Evolutionary conservation across 176 grass and related monocot species (phyloP), one percentile per base, ranked within the genome.

Genomic region (Chloris gayana): DNA sequence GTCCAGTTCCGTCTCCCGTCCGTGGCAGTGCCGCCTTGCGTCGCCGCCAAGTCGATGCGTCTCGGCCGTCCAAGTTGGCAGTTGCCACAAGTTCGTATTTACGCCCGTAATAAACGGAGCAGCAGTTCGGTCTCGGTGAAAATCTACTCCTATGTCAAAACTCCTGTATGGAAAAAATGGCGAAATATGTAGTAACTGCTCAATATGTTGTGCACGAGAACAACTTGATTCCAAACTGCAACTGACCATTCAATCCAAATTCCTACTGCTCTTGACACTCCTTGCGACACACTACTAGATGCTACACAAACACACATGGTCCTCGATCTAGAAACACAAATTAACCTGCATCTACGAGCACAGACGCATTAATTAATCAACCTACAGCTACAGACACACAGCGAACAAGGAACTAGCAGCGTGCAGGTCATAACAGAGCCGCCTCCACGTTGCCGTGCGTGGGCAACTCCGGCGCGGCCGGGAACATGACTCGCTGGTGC

Each of bases 401-500:
- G 46, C 2, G 17, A 64, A 64, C 17, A 0, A n/a, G n/a, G n/a
- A n/a, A n/a, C n/a, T n/a, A n/a, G n/a, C n/a, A n/a, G n/a, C n/a
- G n/a, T n/a, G 50, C 50, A 18, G 49, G 18, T 2, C 34, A 37
- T 87, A 70, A 97, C 41, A 87, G 74, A 3, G 68, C 82, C 3
- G 85, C 69, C 21, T 80, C 73, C 18, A 85, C 79, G 77, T 34
- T 88, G 7, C 85, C 80, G 29, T 73, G 83, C 35, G 47, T 2
- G 12, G 70, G 10, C 50, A 76, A 9, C 56, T 78, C 27, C 15
- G 67, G 29, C 9, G 5, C 45, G 44, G 62, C 1, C 0, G 64
- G 88, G 54, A 78, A 89, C 50, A 85, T 50, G 50, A 98, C 2
- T 49, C 58, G 79, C 84, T 93, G 90, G 76, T 95, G 86, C 41